Conservation (phyloP, 2,329 filamentous ascomycete species). For the Penicillium sp. region DNA sequence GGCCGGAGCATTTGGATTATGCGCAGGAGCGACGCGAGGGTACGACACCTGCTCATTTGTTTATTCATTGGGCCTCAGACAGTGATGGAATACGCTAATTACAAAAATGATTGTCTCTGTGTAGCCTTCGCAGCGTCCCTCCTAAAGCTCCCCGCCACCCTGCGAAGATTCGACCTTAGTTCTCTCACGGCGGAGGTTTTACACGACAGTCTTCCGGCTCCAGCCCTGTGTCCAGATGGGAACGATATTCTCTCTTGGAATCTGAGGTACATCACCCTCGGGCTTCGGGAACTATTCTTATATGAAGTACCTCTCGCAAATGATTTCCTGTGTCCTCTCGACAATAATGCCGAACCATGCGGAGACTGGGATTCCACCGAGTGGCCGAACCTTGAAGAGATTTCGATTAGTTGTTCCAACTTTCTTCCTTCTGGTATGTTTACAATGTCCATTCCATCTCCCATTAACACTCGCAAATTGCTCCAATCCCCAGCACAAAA, state of each 20-base stretch:
- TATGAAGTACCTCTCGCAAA: not conserved
- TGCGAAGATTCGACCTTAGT: not conserved
- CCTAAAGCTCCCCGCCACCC: not conserved
- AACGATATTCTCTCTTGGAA: not conserved
- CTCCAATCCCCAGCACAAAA: too few relatives aligned
- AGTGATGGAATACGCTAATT: too few relatives aligned
- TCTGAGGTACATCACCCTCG: not conserved
- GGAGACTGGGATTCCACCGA: not conserved
- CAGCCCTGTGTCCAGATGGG: not conserved
- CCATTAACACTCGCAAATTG: too few relatives aligned
- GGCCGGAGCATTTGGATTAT: slow-evolving; percentile 2
- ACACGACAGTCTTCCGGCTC: not conserved
- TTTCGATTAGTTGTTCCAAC: not conserved
- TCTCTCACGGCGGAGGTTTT: not conserved
- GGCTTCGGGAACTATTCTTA: not conserved
- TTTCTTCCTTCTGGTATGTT: not conserved
- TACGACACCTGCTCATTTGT: not conserved
- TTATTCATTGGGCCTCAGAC: too few relatives aligned
- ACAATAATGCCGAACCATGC: not conserved
- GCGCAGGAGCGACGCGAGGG: not conserved
- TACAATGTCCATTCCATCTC: not conserved
- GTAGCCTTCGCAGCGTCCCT: not conserved
- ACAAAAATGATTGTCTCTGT: too few relatives aligned
- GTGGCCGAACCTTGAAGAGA: not conserved
- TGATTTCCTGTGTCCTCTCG: not conserved